Evolutionary conservation across 768 basidiomycete species (phyloP), one percentile per base, ranked within the genome.

Genomic region (Tephrocybe rancida): DNA sequence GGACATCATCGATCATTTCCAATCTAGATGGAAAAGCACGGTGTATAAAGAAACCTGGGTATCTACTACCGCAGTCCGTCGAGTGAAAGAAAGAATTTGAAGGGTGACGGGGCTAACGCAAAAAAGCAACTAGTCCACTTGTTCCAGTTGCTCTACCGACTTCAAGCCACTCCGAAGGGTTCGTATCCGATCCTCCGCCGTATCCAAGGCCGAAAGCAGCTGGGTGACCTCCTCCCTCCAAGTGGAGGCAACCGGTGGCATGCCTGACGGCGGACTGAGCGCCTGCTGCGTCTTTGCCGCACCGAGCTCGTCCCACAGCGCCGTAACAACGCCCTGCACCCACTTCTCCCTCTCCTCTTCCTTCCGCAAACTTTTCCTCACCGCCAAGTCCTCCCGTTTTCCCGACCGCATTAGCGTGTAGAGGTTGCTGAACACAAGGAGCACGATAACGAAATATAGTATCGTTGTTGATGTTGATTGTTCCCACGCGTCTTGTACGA

Each of bases 401-500:
- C 75, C 74, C 67, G 83, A 72, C 52, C 73, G 65, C 57, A 71
- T 66, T 52, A 80, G 57, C 37, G 79, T 76, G 86, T 88, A 91
- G 73, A 92, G 38, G 63, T 96, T 96, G 60, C 86, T 90, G 37
- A 91, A 54, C 56, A 95, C 81, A 59, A 96, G 71, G 30, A 82
- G 62, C 44, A 84, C 78, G 66, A 95, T 89, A 52, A 91, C 76
- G 60, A 87, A 80, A 64, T 82, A 88, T 58, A 93, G 73, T 50
- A 88, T 85, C 64, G 84, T 84, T 62, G 84, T 88, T 54, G 80
- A 78, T 27, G 86, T 81, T 11, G 85, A 86, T 62, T 89, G 83
- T 49, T 91, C 90, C 89, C 88, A 90, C 0, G 84, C 85, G 63
- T 94, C 92, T 48, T 70, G 74, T 52, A 94, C 74, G 38, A 94